Conservation (phyloP, 257 asterid species). For the Penstemon barbatus region DNA sequence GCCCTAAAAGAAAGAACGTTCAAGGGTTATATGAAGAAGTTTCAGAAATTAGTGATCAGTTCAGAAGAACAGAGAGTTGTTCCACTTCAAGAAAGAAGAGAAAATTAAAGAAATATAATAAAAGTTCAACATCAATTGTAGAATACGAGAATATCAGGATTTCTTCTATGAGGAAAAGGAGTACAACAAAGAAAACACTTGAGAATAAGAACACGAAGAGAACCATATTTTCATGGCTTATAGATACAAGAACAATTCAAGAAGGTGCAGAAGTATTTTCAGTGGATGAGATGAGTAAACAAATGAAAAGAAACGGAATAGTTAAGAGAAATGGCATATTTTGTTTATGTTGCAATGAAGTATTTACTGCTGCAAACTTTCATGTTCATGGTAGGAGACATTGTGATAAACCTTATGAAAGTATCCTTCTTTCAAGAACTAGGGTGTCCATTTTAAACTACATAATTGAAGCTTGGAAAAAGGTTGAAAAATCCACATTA, state of each 20-base stretch:
- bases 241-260: conserved; percentile 35
- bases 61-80: no score
- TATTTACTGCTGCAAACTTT: conserved; percentile 34
- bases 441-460: conserved; percentile 30
- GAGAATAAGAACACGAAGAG: no score
- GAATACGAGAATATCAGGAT: no score
- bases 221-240: conserved; percentile 52
- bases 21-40: no score
- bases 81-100: no score
- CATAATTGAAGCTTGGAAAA: conserved; percentile 47
- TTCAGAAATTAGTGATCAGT: no score
- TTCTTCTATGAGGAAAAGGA: no score
- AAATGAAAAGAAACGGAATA: not conserved
- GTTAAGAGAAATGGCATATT: conserved; percentile 45
- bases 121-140: no score
- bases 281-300: not conserved
- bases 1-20: no score
- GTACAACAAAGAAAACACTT: no score
- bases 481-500: conserved; percentile 27
- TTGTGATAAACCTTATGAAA: conserved; percentile 34
- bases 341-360: conserved; percentile 44
- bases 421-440: conserved; percentile 8
- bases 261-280: conserved; percentile 31
- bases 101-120: no score
- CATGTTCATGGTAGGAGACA: conserved; percentile 37